phyloP scores from a whole-genome alignment of 1,284 basidiomycete species.

The Rhodotorula sp. region DNA sequence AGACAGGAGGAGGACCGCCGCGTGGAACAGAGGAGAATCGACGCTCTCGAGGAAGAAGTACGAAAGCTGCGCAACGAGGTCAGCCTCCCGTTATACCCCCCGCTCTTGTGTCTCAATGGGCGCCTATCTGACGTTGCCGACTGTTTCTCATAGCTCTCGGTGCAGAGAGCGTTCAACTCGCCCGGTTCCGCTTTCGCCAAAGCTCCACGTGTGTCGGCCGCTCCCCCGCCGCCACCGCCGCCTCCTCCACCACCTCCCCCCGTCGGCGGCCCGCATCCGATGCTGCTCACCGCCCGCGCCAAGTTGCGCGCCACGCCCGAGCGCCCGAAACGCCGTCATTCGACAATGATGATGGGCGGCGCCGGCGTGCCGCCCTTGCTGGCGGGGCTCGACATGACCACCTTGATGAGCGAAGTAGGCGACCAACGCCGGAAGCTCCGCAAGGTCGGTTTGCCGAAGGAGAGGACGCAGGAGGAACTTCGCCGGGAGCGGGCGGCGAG shows the following conservation, averaged over 20 bases:
- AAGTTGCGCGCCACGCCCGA: slow-evolving; percentile 16
- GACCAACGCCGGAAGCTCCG: slow-evolving; percentile 12
- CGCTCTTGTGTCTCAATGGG: not conserved
- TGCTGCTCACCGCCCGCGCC: slow-evolving; percentile 13
- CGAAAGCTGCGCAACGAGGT: slow-evolving; percentile 10
- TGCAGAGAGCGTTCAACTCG: not conserved
- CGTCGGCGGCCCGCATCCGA: slow-evolving; percentile 12
- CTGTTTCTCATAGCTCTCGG: not conserved
- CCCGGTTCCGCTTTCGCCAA: not conserved
- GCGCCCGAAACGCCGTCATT: slow-evolving; percentile 11
- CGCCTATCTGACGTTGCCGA: not conserved
- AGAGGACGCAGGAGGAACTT: slow-evolving; percentile 1
- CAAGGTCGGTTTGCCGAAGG: slow-evolving; percentile 20
- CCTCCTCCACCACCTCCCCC: slow-evolving; percentile 11
- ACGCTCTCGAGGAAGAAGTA: slow-evolving; percentile 20
- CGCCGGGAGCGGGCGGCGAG: not conserved
- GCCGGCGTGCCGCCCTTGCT: not conserved
- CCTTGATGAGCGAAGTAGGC: slow-evolving; percentile 23
- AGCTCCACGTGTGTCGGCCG: slow-evolving; percentile 4
- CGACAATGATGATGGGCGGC: not conserved
- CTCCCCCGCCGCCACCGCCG: slow-evolving; percentile 11
- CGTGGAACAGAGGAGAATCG: slow-evolving; percentile 5
- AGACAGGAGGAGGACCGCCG: slow-evolving; percentile 9
- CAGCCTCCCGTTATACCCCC: not conserved
- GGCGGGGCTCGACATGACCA: slow-evolving; percentile 12